Base-by-base conservation (phyloP, 1,284 basidiomycete genomes). In the Boletus sp. region DNA sequence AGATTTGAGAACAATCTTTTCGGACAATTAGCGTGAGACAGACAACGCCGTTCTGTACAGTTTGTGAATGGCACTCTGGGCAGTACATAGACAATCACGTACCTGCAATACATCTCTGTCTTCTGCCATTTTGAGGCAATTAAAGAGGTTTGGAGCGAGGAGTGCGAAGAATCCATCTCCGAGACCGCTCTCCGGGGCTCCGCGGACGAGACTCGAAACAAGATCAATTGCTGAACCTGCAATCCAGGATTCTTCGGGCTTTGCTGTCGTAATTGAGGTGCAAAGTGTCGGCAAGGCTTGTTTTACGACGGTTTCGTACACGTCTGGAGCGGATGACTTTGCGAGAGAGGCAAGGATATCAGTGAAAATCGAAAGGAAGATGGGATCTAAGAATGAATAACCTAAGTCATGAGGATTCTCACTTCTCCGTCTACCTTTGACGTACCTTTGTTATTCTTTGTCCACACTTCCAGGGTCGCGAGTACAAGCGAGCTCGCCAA, bases 41-140 rank as follows among this genome's bases (percentile, higher is more conserved):
- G 13, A 87, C 76, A 58, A 96, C 87, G 16, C 94, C 93, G 68
- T 91, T 91, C 91, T 97, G 43, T 3, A 70, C 1, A 48, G 35
- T 53, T 44, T 38, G 49, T 65, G 43, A 31, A 58, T 61, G 23
- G 64, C 52, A 54, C 23, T 7, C 37, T 46, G 23, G 25, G 31
- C 30, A 25, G 25, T 4, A 37, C 31, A 19, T 51, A 16, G 23
- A 56, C 28, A 47, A 31, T 25, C 38, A 70, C 79, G 55, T 66
- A 93, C 89, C 82, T 97, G 91, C 33, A 95, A 80, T 13, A 93
- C 84, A 69, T 95, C 91, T 70, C 93, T 84, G 74, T 97, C 91
- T 66, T 95, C 93, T 0, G 88, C 85, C 19, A 76, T 78, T 56
- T 77, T 77, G 60, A 95, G 77, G 60, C 84, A 87, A 46, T 81